Evolutionary conservation across 805 yeast genomes (phyloP), one percentile per base, ranked within the genome.

Genomic region (Dipodascus geniculatus): DNA sequence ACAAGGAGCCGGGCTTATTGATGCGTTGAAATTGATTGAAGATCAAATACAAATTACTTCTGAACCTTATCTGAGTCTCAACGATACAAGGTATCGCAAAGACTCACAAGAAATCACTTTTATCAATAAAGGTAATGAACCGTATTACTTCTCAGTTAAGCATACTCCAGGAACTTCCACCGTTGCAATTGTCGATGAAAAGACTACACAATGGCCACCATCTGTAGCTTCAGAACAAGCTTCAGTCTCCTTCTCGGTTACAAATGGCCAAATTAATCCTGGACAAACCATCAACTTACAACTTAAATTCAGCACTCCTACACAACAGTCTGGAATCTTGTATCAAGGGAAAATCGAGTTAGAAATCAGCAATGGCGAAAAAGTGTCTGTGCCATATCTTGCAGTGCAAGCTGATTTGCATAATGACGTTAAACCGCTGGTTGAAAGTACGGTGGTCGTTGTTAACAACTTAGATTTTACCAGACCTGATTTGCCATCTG

Each of bases 1-100:
- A 42, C 62, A 59, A 47, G 62, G 62, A 23, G 56, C 57, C 3
- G 62, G 62, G 38, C 44, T 58, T 9, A 49, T 59, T 16, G 49
- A 59, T 51, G 62, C 62, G 19, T 49, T 55, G 14, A 42, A 38
- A n/a, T 24, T 59, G 48, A 44, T 59, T 48, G 56, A 59, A 22
- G 48, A 55, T 19, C 31, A 57, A 11, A 59, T 60, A 1, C 44
- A 23, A 24, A 20, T 51, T 9, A 51, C 53, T 17, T 51, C 53
- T 9, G 48, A 51, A 11, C 23, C 53, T 44, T 35, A 48, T 48
- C 16, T 51, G 4, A 20, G 23, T 19, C n/a, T 51, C 8, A 22
- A 22, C 16, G 49, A 47, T 23, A 22, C 31, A 3, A 16, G 19
- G 9, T 16, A 47, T 16, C 49, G 49, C 9, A 17, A 14, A 22